These are phyloP conservation scores for barley (Hordeum vulgare) DNA, from an alignment of 176 grass and related monocot species.

Conservation along the genomic window DNA sequence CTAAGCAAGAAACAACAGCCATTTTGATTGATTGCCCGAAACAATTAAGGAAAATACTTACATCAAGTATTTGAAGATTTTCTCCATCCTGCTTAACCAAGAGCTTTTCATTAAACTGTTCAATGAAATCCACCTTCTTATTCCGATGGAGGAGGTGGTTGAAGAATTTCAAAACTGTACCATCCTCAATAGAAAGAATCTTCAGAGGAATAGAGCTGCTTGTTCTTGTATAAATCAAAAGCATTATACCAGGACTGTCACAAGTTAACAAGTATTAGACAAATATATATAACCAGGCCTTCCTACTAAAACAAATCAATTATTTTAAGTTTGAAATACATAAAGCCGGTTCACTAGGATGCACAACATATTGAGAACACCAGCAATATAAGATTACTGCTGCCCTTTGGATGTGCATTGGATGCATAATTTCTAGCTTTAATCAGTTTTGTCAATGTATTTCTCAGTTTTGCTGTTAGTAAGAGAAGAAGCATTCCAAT, in stretches of 20 bases:
- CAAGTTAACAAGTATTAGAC: conserved; percentile 8
- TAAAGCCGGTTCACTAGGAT: neutral
- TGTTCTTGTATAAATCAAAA: conserved; percentile 76
- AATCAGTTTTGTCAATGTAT: neutral
- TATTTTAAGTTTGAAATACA: neutral
- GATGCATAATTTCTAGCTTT: neutral
- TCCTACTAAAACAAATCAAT: neutral
- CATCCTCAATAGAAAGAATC: conserved; percentile 91
- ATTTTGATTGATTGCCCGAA: neutral
- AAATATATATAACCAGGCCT: neutral
- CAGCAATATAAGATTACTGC: neutral
- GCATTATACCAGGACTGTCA: conserved; percentile 86
- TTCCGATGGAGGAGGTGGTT: conserved; percentile 85
- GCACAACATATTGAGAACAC: neutral
- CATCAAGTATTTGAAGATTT: conserved; percentile 97
- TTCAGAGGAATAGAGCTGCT: conserved; percentile 74
- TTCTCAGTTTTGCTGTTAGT: neutral
- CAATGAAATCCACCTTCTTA: conserved; percentile 93
- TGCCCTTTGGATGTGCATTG: neutral
- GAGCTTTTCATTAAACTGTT: conserved; percentile 94
- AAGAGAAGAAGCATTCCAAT: neutral
- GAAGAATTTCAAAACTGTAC: conserved; percentile 80
- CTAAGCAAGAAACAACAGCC: neutral
- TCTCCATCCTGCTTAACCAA: conserved; percentile 89
- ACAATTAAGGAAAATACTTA: conserved; percentile 13